Evolutionary conservation across 352 stramenopile genomes (phyloP).

Genomic region (Globisporangium perplexum): DNA sequence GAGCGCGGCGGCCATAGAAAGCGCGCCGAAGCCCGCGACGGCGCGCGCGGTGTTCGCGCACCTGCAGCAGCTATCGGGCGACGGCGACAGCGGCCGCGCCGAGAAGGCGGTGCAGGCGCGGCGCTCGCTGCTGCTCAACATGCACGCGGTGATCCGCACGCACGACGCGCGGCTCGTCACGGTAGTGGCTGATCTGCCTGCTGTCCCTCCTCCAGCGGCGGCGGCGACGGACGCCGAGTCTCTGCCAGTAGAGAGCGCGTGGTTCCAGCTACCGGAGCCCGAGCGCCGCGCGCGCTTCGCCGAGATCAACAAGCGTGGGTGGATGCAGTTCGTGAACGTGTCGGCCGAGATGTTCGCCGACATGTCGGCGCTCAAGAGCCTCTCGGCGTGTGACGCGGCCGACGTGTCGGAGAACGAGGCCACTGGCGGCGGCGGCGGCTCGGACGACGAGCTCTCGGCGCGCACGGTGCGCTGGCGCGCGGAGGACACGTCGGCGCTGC

Average conservation of each 20-base stretch:
- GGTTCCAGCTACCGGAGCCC: neutral
- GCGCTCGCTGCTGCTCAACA: constrained; percentile 1
- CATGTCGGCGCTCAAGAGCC: neutral
- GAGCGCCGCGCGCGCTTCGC: constrained; percentile 1
- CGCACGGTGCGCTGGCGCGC: neutral
- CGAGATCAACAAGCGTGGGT: constrained; percentile 1
- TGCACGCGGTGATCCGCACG: constrained; percentile 1
- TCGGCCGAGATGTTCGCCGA: neutral
- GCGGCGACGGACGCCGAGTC: neutral
- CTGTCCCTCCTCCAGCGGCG: too few species aligned
- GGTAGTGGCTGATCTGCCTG: too few species aligned
- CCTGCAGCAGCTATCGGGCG: neutral
- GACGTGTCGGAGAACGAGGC: neutral
- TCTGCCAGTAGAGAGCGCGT: neutral
- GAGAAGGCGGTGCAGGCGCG: constrained; percentile 1
- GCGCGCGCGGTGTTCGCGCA: neutral
- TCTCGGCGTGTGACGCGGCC: neutral
- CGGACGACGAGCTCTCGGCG: neutral
- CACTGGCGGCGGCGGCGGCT: neutral
- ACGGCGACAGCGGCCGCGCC: neutral
- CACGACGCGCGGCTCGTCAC: neutral
- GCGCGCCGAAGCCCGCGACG: neutral
- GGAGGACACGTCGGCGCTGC: neutral
- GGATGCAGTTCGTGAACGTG: neutral
- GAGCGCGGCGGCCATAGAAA: neutral